These are phyloP conservation scores for Colletotrichum limetticola DNA, from an alignment of 2,329 filamentous ascomycete species.

Conservation along the genomic window DNA sequence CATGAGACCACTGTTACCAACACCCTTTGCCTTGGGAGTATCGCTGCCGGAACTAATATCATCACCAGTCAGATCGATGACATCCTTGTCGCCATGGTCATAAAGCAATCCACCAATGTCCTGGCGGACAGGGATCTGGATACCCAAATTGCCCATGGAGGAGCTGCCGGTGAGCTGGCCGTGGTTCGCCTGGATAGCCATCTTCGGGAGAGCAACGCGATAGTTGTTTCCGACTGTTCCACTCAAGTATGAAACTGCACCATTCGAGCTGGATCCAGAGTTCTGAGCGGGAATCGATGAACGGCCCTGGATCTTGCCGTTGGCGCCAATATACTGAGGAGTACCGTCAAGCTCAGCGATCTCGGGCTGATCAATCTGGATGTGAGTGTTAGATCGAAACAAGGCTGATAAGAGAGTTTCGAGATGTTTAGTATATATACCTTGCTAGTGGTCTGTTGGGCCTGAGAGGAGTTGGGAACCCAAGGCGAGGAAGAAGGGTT, in stretches of 20 bases:
- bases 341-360: constrained; percentile 5
- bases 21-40: constrained; percentile 10
- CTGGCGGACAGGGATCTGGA: constrained; percentile 4
- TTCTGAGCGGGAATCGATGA: background rate
- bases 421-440: background rate
- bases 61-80: background rate
- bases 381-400: background rate
- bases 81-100: background rate
- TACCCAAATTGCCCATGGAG: constrained; percentile 19
- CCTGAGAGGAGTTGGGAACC: constrained; percentile 8
- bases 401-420: background rate
- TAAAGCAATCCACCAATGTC: background rate
- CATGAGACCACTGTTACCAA: constrained; percentile 37
- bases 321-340: background rate
- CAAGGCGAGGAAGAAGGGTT: constrained; percentile 31
- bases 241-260: background rate
- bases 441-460: background rate
- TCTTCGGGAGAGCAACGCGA: background rate
- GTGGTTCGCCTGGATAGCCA: background rate
- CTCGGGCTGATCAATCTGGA: background rate
- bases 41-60: constrained; percentile 12
- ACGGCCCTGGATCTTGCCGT: background rate
- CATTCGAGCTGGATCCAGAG: background rate
- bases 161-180: constrained; percentile 21
- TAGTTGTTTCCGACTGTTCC: background rate